These are phyloP conservation scores for Colletotrichum scovillei DNA, from an alignment of 2,329 filamentous ascomycete genomes.

Conservation along the genomic window DNA sequence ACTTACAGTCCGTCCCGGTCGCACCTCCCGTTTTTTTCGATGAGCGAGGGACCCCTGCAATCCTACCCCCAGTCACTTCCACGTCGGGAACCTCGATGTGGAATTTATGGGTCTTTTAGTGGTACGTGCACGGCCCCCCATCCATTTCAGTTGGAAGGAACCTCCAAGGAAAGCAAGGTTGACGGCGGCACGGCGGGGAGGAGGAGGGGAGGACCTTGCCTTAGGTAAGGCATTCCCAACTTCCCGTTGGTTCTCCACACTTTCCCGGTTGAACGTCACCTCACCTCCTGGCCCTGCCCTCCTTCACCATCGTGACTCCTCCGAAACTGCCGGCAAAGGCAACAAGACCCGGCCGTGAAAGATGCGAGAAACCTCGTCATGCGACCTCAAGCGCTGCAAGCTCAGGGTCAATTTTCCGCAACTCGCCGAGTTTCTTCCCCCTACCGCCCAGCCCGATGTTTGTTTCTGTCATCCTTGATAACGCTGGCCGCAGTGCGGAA, in stretches of 20 bases:
- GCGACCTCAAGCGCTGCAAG: not conserved
- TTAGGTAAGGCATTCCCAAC: not conserved
- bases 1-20: conserved; percentile 7
- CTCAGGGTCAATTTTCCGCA: not conserved
- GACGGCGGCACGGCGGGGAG: no score
- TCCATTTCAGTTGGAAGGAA: not conserved
- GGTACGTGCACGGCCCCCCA: not conserved
- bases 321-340: not conserved
- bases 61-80: not conserved
- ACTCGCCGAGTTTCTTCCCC: not conserved
- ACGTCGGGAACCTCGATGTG: not conserved
- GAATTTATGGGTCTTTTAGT: not conserved
- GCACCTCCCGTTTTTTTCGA: not conserved
- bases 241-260: not conserved
- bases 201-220: not conserved
- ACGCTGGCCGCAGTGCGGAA: not conserved
- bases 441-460: not conserved
- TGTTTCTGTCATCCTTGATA: not conserved
- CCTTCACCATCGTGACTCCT: not conserved
- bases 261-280: conserved; percentile 2
- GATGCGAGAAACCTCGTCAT: not conserved
- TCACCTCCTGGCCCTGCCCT: not conserved
- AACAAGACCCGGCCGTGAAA: not conserved
- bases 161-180: no score
- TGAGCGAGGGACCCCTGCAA: not conserved